A percentile compares a stretch with the other conserved stretches of the same genome.
These are phyloP conservation scores for Lasiodiplodia hormozganensis DNA, from an alignment of 2,329 filamentous ascomycete genomes.

Conservation along the genomic window DNA sequence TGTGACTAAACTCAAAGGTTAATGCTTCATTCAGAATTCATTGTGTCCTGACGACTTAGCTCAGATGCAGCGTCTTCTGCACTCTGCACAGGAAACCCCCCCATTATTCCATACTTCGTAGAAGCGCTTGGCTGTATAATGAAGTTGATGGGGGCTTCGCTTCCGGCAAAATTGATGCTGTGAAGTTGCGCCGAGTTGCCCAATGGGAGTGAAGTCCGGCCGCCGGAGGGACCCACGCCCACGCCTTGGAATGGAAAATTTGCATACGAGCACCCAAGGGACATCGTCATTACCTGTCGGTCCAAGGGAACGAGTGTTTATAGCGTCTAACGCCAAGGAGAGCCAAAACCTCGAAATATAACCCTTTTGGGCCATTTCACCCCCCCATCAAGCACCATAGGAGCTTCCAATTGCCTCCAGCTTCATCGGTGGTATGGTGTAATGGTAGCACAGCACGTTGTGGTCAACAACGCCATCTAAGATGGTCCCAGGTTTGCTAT, in stretches of 20 bases:
- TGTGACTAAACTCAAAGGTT: background rate
- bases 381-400: background rate
- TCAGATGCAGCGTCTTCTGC: background rate
- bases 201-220: background rate
- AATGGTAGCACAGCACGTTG: background rate
- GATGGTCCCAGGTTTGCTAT: too few relatives aligned
- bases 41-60: background rate
- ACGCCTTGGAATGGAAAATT: background rate
- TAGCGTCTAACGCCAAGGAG: background rate
- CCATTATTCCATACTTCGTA: background rate
- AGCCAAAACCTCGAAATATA: background rate
- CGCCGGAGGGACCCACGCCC: background rate
- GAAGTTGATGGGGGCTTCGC: background rate
- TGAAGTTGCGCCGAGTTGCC: background rate
- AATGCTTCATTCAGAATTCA: background rate
- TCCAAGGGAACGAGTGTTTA: background rate
- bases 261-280: background rate
- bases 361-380: accelerated
- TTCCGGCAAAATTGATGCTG: background rate
- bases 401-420: background rate
- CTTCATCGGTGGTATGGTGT: background rate
- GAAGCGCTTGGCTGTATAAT: background rate
- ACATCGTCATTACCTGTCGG: background rate
- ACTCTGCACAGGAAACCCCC: background rate
- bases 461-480: too few relatives aligned